Base-by-base conservation (phyloP, 306 rosid genomes). In the Abrus pulchellus region DNA sequence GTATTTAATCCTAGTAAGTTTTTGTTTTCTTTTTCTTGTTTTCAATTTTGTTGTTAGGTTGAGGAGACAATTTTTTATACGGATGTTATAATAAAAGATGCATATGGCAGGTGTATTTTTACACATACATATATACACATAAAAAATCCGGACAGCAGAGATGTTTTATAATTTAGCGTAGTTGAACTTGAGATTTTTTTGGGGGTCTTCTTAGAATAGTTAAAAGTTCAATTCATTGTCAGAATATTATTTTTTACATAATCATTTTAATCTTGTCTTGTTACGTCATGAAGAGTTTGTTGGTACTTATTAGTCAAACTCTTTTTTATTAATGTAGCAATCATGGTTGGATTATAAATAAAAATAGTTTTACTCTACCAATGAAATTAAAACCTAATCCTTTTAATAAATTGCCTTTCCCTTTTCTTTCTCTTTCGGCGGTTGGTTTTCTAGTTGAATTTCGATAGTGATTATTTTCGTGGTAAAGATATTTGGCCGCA, bases 41-140 rank as follows among this genome's bases (percentile, higher is more conserved):
- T 67, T 50, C 3, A 28, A 52, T 41, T 74, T 79, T 79, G 20
- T 34, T 68, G 74, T 47, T 75, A 78, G 87, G 74, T 72, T 36
- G 84, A 80, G 86, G 83, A 48, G 78, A 87, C 77, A 8, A 67
- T 86, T 88, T 69, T 78, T 86, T 84, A 56, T 5, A 44, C 13
- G 33, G 29, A 50, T 77, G 53, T 77, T 56, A 49, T 27, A 83
- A 90, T 88, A 86, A 84, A 78, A 49, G 32, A 73, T 77, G 87
- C 65, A 52, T 61, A 20, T 60, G 67, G 65, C 81, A 34, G 36
- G 14, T 10, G 5, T 27, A 27, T 27, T 67, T 67, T 36, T 2
- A 6, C 14, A 41, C 7, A 14, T 63, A n/a, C n/a, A 20, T 20
- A 20, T 20, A 20, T 20, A 20, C 20, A 20, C 20, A 20, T 20